Percentiles rank a stretch among this genome's conserved stretches.
Evolutionary conservation across 2,329 filamentous ascomycete species (phyloP).

Genomic region (Mariannaea elegans): DNA sequence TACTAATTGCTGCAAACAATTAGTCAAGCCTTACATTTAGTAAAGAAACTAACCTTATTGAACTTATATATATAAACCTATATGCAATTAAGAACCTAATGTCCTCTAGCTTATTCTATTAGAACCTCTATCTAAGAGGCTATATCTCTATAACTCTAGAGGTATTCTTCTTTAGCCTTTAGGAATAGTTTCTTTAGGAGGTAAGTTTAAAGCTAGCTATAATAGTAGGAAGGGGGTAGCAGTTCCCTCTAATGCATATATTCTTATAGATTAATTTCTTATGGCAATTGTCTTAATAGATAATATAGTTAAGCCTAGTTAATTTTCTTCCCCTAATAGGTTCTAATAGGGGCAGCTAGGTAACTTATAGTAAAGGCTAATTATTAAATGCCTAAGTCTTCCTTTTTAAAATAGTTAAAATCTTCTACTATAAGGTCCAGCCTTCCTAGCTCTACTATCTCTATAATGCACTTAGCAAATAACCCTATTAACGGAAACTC

Average conservation of each 20-base stretch:
- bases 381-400: not conserved
- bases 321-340: not conserved
- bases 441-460: not conserved
- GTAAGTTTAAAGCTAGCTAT: not conserved
- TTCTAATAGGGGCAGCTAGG: too few species aligned
- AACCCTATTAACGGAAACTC: not conserved
- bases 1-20: not conserved
- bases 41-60: not conserved
- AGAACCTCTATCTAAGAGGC: not conserved
- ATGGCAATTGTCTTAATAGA: not conserved
- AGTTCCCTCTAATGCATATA: not conserved
- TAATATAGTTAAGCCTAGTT: not conserved
- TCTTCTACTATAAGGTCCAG: too few species aligned
- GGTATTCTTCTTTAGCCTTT: too few species aligned
- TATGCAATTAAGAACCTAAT: not conserved
- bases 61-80: not conserved
- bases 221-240: not conserved
- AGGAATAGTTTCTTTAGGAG: not conserved
- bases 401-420: not conserved
- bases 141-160: not conserved
- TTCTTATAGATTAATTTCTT: not conserved
- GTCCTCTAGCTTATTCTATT: not conserved
- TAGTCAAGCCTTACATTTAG: not conserved
- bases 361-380: not conserved
- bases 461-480: not conserved